Percentiles rank a stretch among this genome's conserved stretches.
phyloP scores from a whole-genome alignment of 345 rosid genomes.

The Cochlearia excelsa region DNA sequence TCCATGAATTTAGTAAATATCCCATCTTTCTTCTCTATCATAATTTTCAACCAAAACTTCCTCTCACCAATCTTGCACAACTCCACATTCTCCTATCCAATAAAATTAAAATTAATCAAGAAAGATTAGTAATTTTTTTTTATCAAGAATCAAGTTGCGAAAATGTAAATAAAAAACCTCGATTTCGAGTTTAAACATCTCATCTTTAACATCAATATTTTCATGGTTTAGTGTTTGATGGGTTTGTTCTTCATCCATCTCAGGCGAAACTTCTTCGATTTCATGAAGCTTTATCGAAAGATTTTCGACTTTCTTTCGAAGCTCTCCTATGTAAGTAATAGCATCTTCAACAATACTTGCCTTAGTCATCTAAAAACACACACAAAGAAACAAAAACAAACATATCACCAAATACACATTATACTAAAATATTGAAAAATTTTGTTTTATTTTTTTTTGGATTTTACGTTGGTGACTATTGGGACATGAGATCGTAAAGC shows the following conservation, averaged over 20 bases:
- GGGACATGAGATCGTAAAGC: conserved; percentile 78
- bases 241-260: conserved; percentile 22
- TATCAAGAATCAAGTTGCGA: too few species aligned
- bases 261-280: conserved; percentile 43
- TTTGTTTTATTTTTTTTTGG: background rate
- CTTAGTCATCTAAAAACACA: conserved; percentile 62
- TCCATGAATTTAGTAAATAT: conserved; percentile 62
- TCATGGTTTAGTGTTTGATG: conserved; percentile 28
- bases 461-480: conserved; percentile 66
- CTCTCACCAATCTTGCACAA: conserved; percentile 49
- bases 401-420: background rate
- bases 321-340: conserved; percentile 63
- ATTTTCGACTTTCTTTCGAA: conserved; percentile 44
- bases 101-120: background rate
- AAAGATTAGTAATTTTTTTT: background rate
- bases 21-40: conserved; percentile 50
- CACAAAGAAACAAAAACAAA: background rate
- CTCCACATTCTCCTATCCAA: conserved; percentile 54
- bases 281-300: conserved; percentile 57
- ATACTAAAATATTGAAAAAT: too few species aligned
- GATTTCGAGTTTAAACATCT: conserved; percentile 45
- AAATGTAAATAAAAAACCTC: conserved; percentile 40
- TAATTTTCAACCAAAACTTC: conserved; percentile 69
- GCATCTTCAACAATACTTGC: conserved; percentile 83
- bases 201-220: conserved; percentile 40